Base-by-base conservation (phyloP, 257 asterid genomes). In the Penstemon davidsonii region DNA sequence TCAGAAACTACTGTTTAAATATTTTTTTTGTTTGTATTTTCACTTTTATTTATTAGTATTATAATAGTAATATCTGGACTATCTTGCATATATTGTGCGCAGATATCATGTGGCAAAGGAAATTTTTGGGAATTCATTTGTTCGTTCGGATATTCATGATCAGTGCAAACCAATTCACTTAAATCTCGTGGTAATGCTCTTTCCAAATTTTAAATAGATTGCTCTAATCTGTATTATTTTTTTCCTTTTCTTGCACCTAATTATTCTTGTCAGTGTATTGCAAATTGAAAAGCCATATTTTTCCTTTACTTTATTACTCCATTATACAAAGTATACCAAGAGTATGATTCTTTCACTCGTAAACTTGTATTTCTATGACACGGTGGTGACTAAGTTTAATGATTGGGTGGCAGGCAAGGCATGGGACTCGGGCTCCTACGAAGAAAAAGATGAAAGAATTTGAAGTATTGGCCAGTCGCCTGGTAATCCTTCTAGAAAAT, bases 391-490 rank as follows among this genome's bases (percentile, higher is more conserved):
- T 9, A 52, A 56, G 11, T 70, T 41, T 74, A 59, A 41, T 72
- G 68, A 66, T 70, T 77, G 64, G 64, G 43, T 70, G 72, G 61
- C 81, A 94, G 99, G 95, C 97, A 67, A 87, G 97, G 82, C 97
- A 94, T 69, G 97, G 97, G 41, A 87, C 99, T 58, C 89, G 99
- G 10, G 96, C 99, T 75, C 97, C 99, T 52, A 94, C 97, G 5
- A 91, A 87, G 86, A 94, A 91, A 80, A 91, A 81, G 81, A 66
- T 91, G 78, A 86, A 84, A 78, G 85, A 78, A 60, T 77, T 94
- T 55, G 97, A 83, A 53, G 81, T 75, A 69, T 79, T 94, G 74
- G 81, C 83, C 60, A 68, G 83, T 71, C 93, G 82, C 51, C 76
- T 91, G 68, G 73, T 76, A 80, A 73, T 79, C 70, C 91, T 94